Evolutionary conservation across 2,329 filamentous ascomycete species (phyloP), one percentile per base, ranked within the genome.

Genomic region (Trichoderma breve): DNA sequence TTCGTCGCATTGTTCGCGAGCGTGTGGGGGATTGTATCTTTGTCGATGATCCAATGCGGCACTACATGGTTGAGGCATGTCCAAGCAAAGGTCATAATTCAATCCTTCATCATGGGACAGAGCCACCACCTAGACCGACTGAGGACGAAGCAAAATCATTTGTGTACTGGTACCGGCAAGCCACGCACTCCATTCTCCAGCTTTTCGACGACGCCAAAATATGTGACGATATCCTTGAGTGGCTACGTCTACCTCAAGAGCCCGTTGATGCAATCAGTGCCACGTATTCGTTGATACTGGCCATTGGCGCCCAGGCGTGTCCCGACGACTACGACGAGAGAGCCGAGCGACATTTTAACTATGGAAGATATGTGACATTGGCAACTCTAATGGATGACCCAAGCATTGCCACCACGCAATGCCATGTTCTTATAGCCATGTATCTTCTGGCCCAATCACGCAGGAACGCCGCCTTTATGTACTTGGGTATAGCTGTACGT

Each of bases 401-500:
- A 7, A 67, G 64, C 47, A 67, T 67, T n/a, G 64, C 30, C 6
- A 67, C 47, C 1, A 55, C 64, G 14, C 64, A 67, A 26, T 67
- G 64, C 14, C 64, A 67, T 14, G 64, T 57, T 11, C 47, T 67
- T 1, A 67, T 67, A 1, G 64, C 51, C 30, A 67, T 39, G 64
- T 67, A 67, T 39, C 47, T 67, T 11, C n/a, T 67, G 1, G 30
- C 47, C 8, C 47, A 57, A 5, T 55, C 30, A 26, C 43, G 64
- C n/a, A 36, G 64, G 15, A 67, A 67, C 24, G 64, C 30, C 21
- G 64, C 43, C 24, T 67, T 67, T 14, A 67, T 55, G 64, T 67
- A 57, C 15, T 36, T 67, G 47, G 64, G 61, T 14, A 64, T 64
- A 21, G 61, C 61, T 6, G 61, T 64, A 9, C 61, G 61, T 21